Evolutionary conservation across 768 basidiomycete species (phyloP).

Genomic region (Cubamyces sp.): DNA sequence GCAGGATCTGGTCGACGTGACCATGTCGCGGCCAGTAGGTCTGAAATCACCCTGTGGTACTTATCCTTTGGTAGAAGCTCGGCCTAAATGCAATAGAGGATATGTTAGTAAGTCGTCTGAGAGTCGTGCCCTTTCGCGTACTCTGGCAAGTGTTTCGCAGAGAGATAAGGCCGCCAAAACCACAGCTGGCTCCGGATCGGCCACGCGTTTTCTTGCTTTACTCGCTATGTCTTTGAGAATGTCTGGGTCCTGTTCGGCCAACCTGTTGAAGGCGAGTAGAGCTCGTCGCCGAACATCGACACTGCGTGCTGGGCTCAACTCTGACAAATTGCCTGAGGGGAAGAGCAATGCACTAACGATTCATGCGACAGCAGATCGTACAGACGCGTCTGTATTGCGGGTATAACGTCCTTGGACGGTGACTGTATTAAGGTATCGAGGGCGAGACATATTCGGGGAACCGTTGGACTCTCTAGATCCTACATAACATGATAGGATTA

Average conservation of each 20-base stretch:
- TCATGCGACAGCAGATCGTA: slow-evolving; percentile 69
- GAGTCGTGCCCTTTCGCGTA: slow-evolving; percentile 24
- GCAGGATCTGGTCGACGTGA: slow-evolving; percentile 10
- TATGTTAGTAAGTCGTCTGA: neutral
- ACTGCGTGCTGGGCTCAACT: slow-evolving; percentile 41
- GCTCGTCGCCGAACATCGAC: slow-evolving; percentile 63
- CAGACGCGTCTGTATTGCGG: slow-evolving; percentile 72
- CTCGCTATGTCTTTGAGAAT: slow-evolving; percentile 48
- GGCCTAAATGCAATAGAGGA: slow-evolving; percentile 12
- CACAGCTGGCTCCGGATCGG: slow-evolving; percentile 50
- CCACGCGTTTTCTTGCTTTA: slow-evolving; percentile 44
- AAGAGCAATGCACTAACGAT: slow-evolving; percentile 64
- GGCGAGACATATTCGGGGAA: slow-evolving; percentile 68
- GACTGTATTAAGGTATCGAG: slow-evolving; percentile 67
- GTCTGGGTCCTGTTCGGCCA: slow-evolving; percentile 51
- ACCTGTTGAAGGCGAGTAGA: slow-evolving; percentile 57
- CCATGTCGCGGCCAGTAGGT: slow-evolving; percentile 25
- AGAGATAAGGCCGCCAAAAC: slow-evolving; percentile 49
- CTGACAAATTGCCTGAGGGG: slow-evolving; percentile 1
- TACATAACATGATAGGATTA: slow-evolving; percentile 34
- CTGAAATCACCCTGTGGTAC: slow-evolving; percentile 16
- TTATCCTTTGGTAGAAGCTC: slow-evolving; percentile 26
- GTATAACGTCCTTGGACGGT: slow-evolving; percentile 69
- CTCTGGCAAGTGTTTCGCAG: slow-evolving; percentile 33
- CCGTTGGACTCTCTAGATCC: slow-evolving; percentile 69